Evolutionary conservation across 2,329 filamentous ascomycete genomes (phyloP).

Genomic region (Epichloe festucae): DNA sequence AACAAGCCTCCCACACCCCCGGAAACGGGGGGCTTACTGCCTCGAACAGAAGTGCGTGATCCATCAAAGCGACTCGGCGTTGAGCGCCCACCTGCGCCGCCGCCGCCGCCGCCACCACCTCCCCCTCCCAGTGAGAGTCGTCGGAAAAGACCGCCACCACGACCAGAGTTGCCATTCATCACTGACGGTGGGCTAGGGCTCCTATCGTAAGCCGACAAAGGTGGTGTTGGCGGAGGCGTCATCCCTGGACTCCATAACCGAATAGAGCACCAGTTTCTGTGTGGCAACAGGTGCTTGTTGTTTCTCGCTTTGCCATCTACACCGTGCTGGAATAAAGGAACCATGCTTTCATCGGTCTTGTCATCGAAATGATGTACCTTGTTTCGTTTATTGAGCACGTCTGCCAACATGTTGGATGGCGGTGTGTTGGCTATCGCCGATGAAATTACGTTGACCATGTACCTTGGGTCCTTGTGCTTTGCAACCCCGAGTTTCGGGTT

Average conservation of each 20-base stretch:
- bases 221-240: slow-evolving; percentile 60
- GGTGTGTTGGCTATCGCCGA: slow-evolving; percentile 91
- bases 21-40: slow-evolving; percentile 39
- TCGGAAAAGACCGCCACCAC: slow-evolving; percentile 28
- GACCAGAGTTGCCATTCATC: not conserved
- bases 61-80: slow-evolving; percentile 24
- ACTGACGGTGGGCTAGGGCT: slow-evolving; percentile 24
- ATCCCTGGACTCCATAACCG: slow-evolving; percentile 66
- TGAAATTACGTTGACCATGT: slow-evolving; percentile 92
- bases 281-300: slow-evolving; percentile 78
- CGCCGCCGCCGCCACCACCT: not conserved
- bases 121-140: slow-evolving; percentile 23
- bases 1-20: slow-evolving; percentile 29
- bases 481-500: slow-evolving; percentile 67
- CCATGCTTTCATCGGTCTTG: slow-evolving; percentile 89
- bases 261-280: slow-evolving; percentile 93
- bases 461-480: slow-evolving; percentile 86
- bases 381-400: slow-evolving; percentile 88
- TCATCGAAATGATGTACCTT: slow-evolving; percentile 60
- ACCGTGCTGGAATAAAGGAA: slow-evolving; percentile 79
- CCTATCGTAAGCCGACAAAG: slow-evolving; percentile 32
- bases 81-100: slow-evolving; percentile 18
- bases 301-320: slow-evolving; percentile 83
- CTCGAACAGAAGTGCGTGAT: slow-evolving; percentile 23
- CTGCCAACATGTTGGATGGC: slow-evolving; percentile 74